A percentile compares a stretch with the other conserved stretches of the same genome.
These are phyloP conservation scores for Acanthamoeba culbertsoni DNA, from an alignment of 208 protist genomes.

Conservation along the genomic window DNA sequence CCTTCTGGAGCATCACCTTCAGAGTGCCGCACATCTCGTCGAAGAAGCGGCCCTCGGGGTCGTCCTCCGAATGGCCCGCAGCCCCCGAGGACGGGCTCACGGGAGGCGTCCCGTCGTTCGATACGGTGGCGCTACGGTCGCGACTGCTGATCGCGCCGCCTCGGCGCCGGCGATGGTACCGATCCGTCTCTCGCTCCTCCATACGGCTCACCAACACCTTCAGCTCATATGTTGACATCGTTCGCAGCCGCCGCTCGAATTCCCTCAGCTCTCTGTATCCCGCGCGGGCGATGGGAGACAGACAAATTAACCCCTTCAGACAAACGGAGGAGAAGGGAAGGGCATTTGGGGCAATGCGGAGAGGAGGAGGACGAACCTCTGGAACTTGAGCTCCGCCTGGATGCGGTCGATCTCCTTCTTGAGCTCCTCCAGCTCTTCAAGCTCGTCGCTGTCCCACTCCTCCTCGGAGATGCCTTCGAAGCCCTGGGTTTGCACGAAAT, in stretches of 20 bases:
- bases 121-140: background rate
- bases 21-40: conserved; percentile 25
- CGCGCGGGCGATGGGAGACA: background rate
- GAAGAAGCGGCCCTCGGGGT: conserved; percentile 22
- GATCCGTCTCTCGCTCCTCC: background rate
- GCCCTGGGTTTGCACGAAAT: conserved; percentile 10
- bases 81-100: background rate
- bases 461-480: conserved; percentile 25
- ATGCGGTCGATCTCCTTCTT: conserved; percentile 38
- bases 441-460: conserved; percentile 30
- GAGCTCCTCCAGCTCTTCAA: conserved; percentile 23
- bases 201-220: background rate
- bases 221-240: background rate
- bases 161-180: background rate
- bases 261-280: background rate
- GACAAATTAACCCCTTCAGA: background rate
- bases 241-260: conserved; percentile 10
- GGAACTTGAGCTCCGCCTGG: conserved; percentile 21
- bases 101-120: background rate
- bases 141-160: background rate
- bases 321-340: background rate
- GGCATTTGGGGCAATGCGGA: background rate
- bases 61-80: background rate
- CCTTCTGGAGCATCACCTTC: background rate
- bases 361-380: background rate